Evolutionary conservation across 106 monocot species (phyloP).

Genomic region (Allium sativum): DNA sequence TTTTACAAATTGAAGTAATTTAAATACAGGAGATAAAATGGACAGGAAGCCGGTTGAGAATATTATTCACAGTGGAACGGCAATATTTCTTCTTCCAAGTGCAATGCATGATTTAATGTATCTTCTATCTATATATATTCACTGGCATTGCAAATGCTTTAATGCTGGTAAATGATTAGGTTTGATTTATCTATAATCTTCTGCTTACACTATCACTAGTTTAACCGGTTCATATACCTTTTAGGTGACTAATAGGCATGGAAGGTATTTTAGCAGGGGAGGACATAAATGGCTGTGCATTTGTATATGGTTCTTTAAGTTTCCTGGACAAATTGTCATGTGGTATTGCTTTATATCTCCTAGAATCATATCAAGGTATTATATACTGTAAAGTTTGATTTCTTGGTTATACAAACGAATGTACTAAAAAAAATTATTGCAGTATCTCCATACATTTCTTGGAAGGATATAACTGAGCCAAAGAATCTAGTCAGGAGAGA

Average conservation of each 20-base stretch:
- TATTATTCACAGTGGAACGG: slow-evolving; percentile 59
- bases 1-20: background rate
- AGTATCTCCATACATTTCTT: too few relatives aligned
- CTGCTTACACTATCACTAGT: background rate
- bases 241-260: slow-evolving; percentile 83
- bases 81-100: slow-evolving; percentile 73
- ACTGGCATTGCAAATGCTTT: slow-evolving; percentile 73
- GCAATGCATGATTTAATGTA: slow-evolving; percentile 55
- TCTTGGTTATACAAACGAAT: too few relatives aligned
- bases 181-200: background rate
- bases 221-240: background rate
- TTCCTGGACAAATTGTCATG: slow-evolving; percentile 84
- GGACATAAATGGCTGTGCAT: slow-evolving; percentile 64
- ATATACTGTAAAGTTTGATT: too few relatives aligned
- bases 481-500: too few relatives aligned
- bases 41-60: slow-evolving; percentile 56
- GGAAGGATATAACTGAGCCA: too few relatives aligned
- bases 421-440: too few relatives aligned
- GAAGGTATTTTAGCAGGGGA: slow-evolving; percentile 70
- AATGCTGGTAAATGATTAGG: slow-evolving; percentile 48
- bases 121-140: slow-evolving; percentile 42
- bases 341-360: slow-evolving; percentile 61
- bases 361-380: slow-evolving; percentile 72
- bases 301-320: slow-evolving; percentile 87
- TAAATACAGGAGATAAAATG: slow-evolving; percentile 61